phyloP scores from a whole-genome alignment of 441 rosid genomes.

The Cnidoscolus chayamansa region DNA sequence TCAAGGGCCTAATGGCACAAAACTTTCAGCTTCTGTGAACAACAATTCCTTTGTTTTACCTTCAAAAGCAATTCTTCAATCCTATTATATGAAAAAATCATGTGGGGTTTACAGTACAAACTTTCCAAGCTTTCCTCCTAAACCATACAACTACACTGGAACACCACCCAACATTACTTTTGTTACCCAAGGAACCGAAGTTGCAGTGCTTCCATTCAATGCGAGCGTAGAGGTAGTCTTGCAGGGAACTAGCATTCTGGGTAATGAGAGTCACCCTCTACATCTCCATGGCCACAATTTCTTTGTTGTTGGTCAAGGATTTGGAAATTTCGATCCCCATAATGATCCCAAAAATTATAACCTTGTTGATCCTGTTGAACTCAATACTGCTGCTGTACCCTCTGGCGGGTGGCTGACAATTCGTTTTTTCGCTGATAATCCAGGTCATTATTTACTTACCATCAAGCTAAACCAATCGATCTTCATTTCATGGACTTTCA shows the following conservation, averaged over 20 bases:
- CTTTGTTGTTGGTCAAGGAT: conserved; percentile 62
- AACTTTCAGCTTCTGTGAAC: conserved; percentile 56
- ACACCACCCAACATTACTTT: conserved; percentile 53
- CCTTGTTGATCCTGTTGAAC: conserved; percentile 54
- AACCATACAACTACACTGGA: conserved; percentile 63
- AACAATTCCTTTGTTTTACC: conserved; percentile 54
- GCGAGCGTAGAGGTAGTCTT: conserved; percentile 58
- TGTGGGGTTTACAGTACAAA: conserved; percentile 43
- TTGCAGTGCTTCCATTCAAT: conserved; percentile 49
- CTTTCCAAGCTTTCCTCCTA: conserved; percentile 49
- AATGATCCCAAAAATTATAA: conserved; percentile 48
- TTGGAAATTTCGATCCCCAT: conserved; percentile 52
- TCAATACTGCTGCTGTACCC: conserved; percentile 58
- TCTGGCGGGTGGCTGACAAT: conserved; percentile 64
- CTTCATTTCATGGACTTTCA: neutral
- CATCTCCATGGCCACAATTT: conserved; percentile 67
- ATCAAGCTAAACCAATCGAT: no score
- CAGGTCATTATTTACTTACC: conserved; percentile 33
- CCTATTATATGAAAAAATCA: conserved; percentile 40
- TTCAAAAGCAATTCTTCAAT: conserved; percentile 43
- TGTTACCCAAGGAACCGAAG: conserved; percentile 49
- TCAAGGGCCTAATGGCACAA: conserved; percentile 62
- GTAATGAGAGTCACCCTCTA: conserved; percentile 66
- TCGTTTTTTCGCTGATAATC: conserved; percentile 56
- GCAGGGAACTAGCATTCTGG: conserved; percentile 63